phyloP scores from a whole-genome alignment of 2,329 filamentous ascomycete genomes.

The Ascochyta koolunga region DNA sequence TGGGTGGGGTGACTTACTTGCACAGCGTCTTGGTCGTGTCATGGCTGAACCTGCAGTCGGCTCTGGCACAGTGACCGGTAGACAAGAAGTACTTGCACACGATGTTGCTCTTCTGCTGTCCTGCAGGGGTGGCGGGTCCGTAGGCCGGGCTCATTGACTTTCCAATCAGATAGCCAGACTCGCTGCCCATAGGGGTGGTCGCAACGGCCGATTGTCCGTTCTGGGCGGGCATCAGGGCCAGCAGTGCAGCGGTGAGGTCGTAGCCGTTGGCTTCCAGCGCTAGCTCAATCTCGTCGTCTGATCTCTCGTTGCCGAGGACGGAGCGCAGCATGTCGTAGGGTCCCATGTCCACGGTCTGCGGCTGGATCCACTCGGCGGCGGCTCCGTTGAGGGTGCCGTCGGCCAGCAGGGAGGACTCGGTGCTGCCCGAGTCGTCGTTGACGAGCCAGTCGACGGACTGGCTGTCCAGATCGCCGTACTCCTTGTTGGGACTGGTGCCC shows the following conservation, averaged over 20 bases:
- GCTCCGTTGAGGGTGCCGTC: slow-evolving; percentile 77
- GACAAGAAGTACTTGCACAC: slow-evolving; percentile 98
- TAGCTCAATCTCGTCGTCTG: slow-evolving; percentile 93
- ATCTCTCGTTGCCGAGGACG: slow-evolving; percentile 84
- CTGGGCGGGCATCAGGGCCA: slow-evolving; percentile 81
- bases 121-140: slow-evolving; percentile 76
- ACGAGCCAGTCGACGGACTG: slow-evolving; percentile 98
- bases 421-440: slow-evolving; percentile 81
- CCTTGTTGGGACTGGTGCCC: slow-evolving; percentile 70
- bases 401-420: slow-evolving; percentile 73
- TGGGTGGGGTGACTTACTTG: slow-evolving; percentile 72
- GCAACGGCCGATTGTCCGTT: slow-evolving; percentile 57
- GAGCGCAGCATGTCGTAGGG: slow-evolving; percentile 97
- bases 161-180: slow-evolving; percentile 77
- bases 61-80: slow-evolving; percentile 91
- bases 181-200: slow-evolving; percentile 53
- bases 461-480: slow-evolving; percentile 89
- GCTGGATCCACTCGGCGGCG: slow-evolving; percentile 77
- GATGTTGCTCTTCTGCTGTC: slow-evolving; percentile 80
- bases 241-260: slow-evolving; percentile 89
- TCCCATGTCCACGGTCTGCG: slow-evolving; percentile 85
- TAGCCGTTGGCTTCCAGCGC: slow-evolving; percentile 88
- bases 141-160: slow-evolving; percentile 81
- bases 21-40: slow-evolving; percentile 94
- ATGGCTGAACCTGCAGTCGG: slow-evolving; percentile 96